phyloP scores from a whole-genome alignment of 2,329 filamentous ascomycete genomes.

The Akanthomyces uredinophilus region DNA sequence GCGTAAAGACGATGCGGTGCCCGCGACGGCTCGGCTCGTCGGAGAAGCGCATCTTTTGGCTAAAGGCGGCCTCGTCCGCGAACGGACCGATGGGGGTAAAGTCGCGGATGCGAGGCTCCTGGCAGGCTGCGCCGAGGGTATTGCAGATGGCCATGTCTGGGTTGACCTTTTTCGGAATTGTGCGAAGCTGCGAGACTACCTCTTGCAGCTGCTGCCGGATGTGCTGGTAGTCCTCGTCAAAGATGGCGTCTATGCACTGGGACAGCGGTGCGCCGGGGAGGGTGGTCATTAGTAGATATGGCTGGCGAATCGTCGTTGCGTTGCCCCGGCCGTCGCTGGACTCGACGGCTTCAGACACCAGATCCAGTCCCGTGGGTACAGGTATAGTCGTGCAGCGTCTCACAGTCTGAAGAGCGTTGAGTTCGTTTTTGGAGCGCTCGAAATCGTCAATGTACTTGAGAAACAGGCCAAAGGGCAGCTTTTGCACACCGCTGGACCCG shows the following conservation, averaged over 20 bases:
- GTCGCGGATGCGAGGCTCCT: slow-evolving; percentile 25
- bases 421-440: background rate
- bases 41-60: slow-evolving; percentile 23
- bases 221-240: slow-evolving; percentile 16
- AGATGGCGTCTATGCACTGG: too few relatives aligned
- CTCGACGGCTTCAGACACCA: background rate
- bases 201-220: slow-evolving; percentile 23
- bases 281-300: too few relatives aligned
- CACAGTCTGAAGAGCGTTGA: background rate
- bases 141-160: slow-evolving; percentile 25
- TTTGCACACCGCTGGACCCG: background rate
- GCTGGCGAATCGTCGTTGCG: too few relatives aligned
- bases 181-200: slow-evolving; percentile 25
- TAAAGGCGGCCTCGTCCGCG: slow-evolving; percentile 28
- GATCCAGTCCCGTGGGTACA: background rate
- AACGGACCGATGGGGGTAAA: slow-evolving; percentile 24
- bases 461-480: background rate
- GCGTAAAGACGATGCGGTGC: slow-evolving; percentile 29
- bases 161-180: slow-evolving; percentile 20
- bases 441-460: background rate
- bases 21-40: slow-evolving; percentile 27
- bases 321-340: too few relatives aligned
- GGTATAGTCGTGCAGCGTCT: background rate
- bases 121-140: slow-evolving; percentile 23
- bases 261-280: too few relatives aligned